Evolutionary conservation across 345 rosid genomes (phyloP), one percentile per base, ranked within the genome.

Genomic region (Salix purpurea): DNA sequence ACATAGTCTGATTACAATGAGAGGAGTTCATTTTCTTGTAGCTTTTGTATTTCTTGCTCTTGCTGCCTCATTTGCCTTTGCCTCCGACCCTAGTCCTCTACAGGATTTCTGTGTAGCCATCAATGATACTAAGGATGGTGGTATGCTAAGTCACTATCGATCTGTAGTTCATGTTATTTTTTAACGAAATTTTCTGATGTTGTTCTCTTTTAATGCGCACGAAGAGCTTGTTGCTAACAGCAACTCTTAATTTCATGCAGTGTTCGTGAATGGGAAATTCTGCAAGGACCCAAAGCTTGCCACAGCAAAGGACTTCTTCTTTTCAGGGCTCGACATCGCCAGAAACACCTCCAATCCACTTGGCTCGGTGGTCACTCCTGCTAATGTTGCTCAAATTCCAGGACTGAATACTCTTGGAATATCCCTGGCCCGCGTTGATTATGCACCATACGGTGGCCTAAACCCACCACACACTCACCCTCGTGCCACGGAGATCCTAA

Each of bases 61-160:
- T 48, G 60, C 56, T 68, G 69, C 64, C 58, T 69, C 67, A 11
- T 58, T 76, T 37, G 56, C 54, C 40, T 8, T 8, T 26, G 78
- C 78, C 67, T 58, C 12, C 12, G 78, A 76, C 39, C 78, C 78
- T 26, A n/a, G 52, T 16, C 73, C 78, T 40, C 67, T 76, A 1
- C 72, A 76, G 54, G 78, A 76, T 67, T 67, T 76, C 26, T 76
- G 78, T 18, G 78, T 68, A 13, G 78, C 78, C 5, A 24, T 37
- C 13, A 52, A 48, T 23, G 71, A 50, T 50, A n/a, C 24, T 6
- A 39, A 65, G 16, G 15, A 23, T 16, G 68, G 12, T 24, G 67
- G 69, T 68, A 60, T 2, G 2, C 7, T 9, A 6, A 4, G 32
- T 69, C 26, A 6, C 24, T 21, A 10, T 23, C 72, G 32, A 30